Percentiles rank a stretch among this genome's conserved stretches.
Conservation (phyloP, 169 alveolate species). For the Plasmodium knowlesi region DNA sequence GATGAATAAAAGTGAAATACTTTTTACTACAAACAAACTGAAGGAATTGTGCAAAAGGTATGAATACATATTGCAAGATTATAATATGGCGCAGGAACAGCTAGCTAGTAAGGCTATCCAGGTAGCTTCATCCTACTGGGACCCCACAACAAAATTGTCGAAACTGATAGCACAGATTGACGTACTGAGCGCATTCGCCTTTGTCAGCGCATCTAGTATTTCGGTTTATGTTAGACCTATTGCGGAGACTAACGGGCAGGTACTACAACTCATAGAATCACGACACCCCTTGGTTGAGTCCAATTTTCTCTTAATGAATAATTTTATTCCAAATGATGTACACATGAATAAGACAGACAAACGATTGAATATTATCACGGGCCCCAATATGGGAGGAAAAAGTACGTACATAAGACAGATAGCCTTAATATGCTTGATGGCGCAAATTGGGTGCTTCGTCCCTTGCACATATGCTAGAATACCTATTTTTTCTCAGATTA, state of each 20-base stretch:
- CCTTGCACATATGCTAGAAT: conserved; percentile 94
- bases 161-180: conserved; percentile 92
- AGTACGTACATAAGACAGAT: conserved; percentile 95
- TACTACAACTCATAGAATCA: conserved; percentile 85
- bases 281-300: conserved; percentile 91
- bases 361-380: conserved; percentile 95
- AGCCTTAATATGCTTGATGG: conserved; percentile 83
- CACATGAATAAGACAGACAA: conserved; percentile 84
- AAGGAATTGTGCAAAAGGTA: conserved; percentile 85
- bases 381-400: conserved; percentile 99
- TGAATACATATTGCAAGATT: conserved; percentile 83
- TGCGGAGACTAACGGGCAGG: conserved; percentile 83
- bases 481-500: conserved; percentile 93
- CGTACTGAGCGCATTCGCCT: conserved; percentile 94
- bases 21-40: conserved; percentile 89
- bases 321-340: conserved; percentile 91
- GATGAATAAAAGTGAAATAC: conserved; percentile 89
- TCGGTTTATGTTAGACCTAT: conserved; percentile 91
- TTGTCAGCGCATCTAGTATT: conserved; percentile 88
- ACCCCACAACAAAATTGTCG: conserved; percentile 91
- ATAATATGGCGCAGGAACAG: conserved; percentile 86
- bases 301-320: conserved; percentile 76
- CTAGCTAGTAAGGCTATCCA: conserved; percentile 91
- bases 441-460: conserved; percentile 96
- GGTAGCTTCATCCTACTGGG: conserved; percentile 97